phyloP scores from a whole-genome alignment of 371 early-diverging fungal species.

The Apophysomyces trapeziformis region DNA sequence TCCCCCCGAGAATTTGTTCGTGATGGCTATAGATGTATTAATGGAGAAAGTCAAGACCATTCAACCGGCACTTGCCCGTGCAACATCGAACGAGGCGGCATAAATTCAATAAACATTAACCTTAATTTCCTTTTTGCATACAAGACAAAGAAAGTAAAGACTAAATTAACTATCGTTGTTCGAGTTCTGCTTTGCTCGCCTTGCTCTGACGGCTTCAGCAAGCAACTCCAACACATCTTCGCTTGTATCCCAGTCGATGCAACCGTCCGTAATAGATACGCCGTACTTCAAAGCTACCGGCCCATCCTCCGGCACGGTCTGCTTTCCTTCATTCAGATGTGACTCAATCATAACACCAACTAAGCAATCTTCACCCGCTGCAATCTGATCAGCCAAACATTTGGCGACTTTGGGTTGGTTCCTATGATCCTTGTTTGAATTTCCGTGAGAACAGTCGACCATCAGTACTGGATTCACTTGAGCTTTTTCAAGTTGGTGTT shows the following conservation, averaged over 20 bases:
- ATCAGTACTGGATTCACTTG: slow-evolving; percentile 61
- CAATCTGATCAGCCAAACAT: slow-evolving; percentile 61
- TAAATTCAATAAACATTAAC: slow-evolving; percentile 9
- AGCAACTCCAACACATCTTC: slow-evolving; percentile 70
- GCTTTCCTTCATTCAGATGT: slow-evolving; percentile 85
- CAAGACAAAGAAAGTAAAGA: not conserved
- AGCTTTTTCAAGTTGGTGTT: slow-evolving; percentile 57
- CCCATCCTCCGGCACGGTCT: slow-evolving; percentile 75
- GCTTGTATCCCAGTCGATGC: slow-evolving; percentile 81
- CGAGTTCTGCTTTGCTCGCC: slow-evolving; percentile 18
- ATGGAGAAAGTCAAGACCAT: slow-evolving; percentile 73
- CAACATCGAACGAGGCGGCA: slow-evolving; percentile 9
- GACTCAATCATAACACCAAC: slow-evolving; percentile 96
- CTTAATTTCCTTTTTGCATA: slow-evolving; percentile 9
- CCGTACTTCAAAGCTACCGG: slow-evolving; percentile 76
- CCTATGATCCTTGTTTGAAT: slow-evolving; percentile 75
- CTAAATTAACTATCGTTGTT: not conserved
- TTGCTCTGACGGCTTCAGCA: slow-evolving; percentile 65
- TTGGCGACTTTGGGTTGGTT: slow-evolving; percentile 71
- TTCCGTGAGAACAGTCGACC: slow-evolving; percentile 89
- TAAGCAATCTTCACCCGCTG: slow-evolving; percentile 72
- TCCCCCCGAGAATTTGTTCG: slow-evolving; percentile 79
- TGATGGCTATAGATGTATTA: slow-evolving; percentile 77
- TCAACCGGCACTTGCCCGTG: slow-evolving; percentile 15
- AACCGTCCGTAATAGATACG: slow-evolving; percentile 85